A percentile compares a stretch with the other conserved stretches of the same genome.
phyloP scores from a whole-genome alignment of 1,284 basidiomycete species.

The Rhizoctonia solani region DNA sequence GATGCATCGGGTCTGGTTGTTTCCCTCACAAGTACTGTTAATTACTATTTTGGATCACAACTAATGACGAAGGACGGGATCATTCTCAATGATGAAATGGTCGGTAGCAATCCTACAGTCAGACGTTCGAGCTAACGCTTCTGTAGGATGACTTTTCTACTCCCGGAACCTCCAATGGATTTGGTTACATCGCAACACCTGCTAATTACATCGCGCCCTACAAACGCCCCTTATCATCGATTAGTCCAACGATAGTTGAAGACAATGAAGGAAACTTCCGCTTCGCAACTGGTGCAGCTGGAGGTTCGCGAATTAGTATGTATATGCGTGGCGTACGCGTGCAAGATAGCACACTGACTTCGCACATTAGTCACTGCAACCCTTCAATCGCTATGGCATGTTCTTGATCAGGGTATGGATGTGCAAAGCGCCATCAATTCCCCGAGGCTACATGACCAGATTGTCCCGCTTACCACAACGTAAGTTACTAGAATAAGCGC shows the following conservation, averaged over 20 bases:
- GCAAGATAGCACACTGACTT: not conserved
- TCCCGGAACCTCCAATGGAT: conserved; percentile 25
- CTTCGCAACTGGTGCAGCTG: conserved; percentile 35
- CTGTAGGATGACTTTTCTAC: conserved; percentile 31
- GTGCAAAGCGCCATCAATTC: conserved; percentile 29
- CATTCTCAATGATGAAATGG: conserved; percentile 36
- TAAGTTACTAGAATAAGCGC: not conserved
- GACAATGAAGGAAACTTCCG: conserved; percentile 29
- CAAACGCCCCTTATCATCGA: conserved; percentile 34
- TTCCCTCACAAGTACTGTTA: conserved; percentile 31
- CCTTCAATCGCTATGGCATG: conserved; percentile 30
- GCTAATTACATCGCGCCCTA: conserved; percentile 34
- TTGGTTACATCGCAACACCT: conserved; percentile 28
- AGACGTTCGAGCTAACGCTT: not conserved
- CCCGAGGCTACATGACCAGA: conserved; percentile 33
- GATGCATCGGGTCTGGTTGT: conserved; percentile 28
- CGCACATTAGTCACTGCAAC: conserved; percentile 28
- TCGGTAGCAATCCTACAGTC: not conserved
- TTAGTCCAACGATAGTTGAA: conserved; percentile 33
- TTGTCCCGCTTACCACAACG: conserved; percentile 31
- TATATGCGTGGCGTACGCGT: not conserved
- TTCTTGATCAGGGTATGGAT: conserved; percentile 31
- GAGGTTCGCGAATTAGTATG: conserved; percentile 33
- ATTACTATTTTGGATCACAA: conserved; percentile 32
- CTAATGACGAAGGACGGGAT: conserved; percentile 31